Evolutionary conservation across 2,329 filamentous ascomycete species (phyloP), one percentile per base, ranked within the genome.

Genomic region (Rhynchosporium graminicola): DNA sequence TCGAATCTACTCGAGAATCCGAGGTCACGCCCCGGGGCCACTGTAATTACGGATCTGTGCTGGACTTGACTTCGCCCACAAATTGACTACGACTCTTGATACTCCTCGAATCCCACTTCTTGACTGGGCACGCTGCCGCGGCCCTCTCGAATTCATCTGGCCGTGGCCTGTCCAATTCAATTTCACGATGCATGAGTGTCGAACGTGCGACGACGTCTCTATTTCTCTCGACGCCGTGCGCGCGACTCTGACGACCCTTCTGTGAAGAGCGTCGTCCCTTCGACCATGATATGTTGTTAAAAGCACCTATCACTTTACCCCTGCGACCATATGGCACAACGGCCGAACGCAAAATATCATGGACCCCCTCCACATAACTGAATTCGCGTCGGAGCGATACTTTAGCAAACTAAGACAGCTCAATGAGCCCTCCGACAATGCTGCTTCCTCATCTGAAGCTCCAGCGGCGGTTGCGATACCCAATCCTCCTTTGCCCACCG

Each of bases 361-460:
- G 84, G 85, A 87, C 67, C 83, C 83, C 70, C 79, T 82, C 69
- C 85, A 87, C 67, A 80, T 86, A 65, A 87, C 85, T 64, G 86
- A 88, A 74, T 88, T 88, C 76, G 86, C 84, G 65, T 88, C 86
- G 50, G 79, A 83, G 74, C 83, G 83, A 67, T 88, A 86, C 72
- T 85, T 87, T 67, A 80, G 82, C 60, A 88, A 88, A 75, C 74
- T 87, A 64, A 80, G 77, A 62, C 82, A 85, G 75, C 80, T 77
- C 69, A 83, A 76, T 73, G 80, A 67, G 73, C 76, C 66, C 77
- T 77, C 61, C 61, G 69, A 57, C 74, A 79, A 69, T 74, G 75
- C 57, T 74, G 75, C 65, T 10, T 52, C 65, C 26, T 50, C 61
- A 20, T 74, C 76, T 42, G 75, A 75, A 40, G 73, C 74, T 15